Evolutionary conservation across 2,329 filamentous ascomycete genomes (phyloP), one percentile per base, ranked within the genome.

Genomic region (Pseudohalonectria lignicola): DNA sequence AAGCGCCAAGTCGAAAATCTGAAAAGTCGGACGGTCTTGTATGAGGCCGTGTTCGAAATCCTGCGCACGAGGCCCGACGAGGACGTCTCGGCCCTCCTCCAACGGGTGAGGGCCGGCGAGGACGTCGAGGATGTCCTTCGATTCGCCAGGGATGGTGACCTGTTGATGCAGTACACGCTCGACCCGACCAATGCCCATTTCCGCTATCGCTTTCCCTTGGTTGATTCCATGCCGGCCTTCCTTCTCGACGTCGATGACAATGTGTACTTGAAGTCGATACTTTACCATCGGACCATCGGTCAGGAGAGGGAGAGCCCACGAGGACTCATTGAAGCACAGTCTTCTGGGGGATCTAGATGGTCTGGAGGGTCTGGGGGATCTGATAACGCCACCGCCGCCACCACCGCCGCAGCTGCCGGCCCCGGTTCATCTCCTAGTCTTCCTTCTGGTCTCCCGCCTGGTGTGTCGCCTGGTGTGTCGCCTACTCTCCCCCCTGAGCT

Each of bases 151-250:
- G 51, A 52, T 16, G 62, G 62, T 8, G 53, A 62, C 39, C 21
- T 59, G 4, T 43, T 65, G 4, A 41, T 65, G 4, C 60, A 65
- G 39, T 53, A 63, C 38, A 48, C 56, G 1, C 43, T 63, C 3
- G 41, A 47, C 0, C 59, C 62, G 4, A 10, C 29, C 4, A 60
- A 66, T 42, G 51, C 57, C 2, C 47, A 57, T 1, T 52, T 54
- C 16, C 59, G 59, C 30, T 65, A 61, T 31, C 54, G 58, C 32
- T 62, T 66, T 26, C 62, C 60, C 0, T 62, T 61, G 32, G 34
- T 49, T 12, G 17, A 44, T 6, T 45, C 53, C 5, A 57, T 58
- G 51, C 58, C 58, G 2, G 30, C 42, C 3, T 52, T 43, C 16
- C 43, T 59, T n/a, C 29, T 31, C 11, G 36, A 45, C 26, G 39